Base-by-base conservation (phyloP, 805 yeast species). In the Ogataea ramenticola region DNA sequence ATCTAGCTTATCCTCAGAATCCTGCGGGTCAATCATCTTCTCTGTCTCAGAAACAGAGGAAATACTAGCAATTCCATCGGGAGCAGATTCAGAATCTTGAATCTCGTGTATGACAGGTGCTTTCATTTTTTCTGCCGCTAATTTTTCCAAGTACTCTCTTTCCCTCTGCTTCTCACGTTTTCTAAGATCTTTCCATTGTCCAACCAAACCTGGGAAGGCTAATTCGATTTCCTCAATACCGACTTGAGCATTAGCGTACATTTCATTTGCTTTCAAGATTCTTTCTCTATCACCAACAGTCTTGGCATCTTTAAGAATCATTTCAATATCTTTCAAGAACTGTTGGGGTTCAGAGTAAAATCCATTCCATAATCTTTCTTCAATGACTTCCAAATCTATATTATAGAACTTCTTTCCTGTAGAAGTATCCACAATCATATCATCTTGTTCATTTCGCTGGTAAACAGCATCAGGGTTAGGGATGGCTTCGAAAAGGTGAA, bases 321-420 rank as follows among this genome's bases (percentile, higher is more conserved):
- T 74, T 56, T 82, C 88, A 37, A 93, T 75, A 58, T 93, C 99
- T 51, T 75, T 78, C 53, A 90, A 66, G 57, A 86, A 91, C 60
- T 93, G 97, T 50, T 79, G 82, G 14, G 98, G 97, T 55, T 89
- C 96, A 33, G 87, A 82, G 57, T 93, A 93, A 61, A 66, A 93
- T 0, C 99, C 99, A 62, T 93, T 93, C 99, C 99, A 93, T 43
- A 93, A 65, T 46, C 99, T 72, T 59, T 93, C 98, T 57, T 93
- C 99, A 30, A 93, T 78, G 16, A 89, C 82, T 57, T 93, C 99
- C 43, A 93, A 67, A 56, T 93, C 99, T 86, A 93, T 93, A 54
- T 93, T 93, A 66, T 72, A 75, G 57, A 72, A 91, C 50, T 70
- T 72, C 44, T 76, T 77, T 3, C 93, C 95, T 0, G 95, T 83